Percentiles rank a stretch among this genome's conserved stretches.
Conservation (phyloP, 2,329 filamentous ascomycete species). For the Aspergillus fructus region DNA sequence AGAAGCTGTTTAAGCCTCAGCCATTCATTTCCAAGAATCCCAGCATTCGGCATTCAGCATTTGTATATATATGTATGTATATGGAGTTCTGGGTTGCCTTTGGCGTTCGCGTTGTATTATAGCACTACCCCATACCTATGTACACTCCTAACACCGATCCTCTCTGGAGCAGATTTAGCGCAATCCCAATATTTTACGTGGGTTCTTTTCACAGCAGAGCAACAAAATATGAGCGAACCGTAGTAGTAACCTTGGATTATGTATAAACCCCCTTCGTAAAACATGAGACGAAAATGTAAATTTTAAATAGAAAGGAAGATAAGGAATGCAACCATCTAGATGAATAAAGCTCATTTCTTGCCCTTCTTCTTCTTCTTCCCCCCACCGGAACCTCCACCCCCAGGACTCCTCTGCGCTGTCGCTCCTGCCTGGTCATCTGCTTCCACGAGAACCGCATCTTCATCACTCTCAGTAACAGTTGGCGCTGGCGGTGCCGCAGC, state of each 20-base stretch:
- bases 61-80: background rate
- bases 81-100: background rate
- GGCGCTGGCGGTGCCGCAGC: conserved; percentile 21
- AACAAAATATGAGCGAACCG: background rate
- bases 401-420: conserved; percentile 14
- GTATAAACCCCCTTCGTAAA: conserved; percentile 1
- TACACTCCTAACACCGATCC: background rate
- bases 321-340: background rate
- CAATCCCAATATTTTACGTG: background rate
- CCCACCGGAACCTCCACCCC: background rate
- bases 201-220: background rate
- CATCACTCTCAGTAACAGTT: conserved; percentile 54
- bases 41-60: background rate
- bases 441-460: conserved; percentile 78
- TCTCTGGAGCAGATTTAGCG: background rate
- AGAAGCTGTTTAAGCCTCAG: background rate
- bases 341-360: conserved; percentile 38
- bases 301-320: background rate
- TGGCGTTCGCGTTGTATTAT: conserved; percentile 2
- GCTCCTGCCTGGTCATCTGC: conserved; percentile 47
- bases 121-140: background rate
- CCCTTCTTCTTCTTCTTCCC: conserved; percentile 48
- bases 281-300: conserved; percentile 5
- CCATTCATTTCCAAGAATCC: background rate
- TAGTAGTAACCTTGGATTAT: conserved; percentile 13